Percentiles rank a stretch among this genome's conserved stretches.
Evolutionary conservation across 2,329 filamentous ascomycete genomes (phyloP).

Genomic region (Kalaharituber pfeilii): DNA sequence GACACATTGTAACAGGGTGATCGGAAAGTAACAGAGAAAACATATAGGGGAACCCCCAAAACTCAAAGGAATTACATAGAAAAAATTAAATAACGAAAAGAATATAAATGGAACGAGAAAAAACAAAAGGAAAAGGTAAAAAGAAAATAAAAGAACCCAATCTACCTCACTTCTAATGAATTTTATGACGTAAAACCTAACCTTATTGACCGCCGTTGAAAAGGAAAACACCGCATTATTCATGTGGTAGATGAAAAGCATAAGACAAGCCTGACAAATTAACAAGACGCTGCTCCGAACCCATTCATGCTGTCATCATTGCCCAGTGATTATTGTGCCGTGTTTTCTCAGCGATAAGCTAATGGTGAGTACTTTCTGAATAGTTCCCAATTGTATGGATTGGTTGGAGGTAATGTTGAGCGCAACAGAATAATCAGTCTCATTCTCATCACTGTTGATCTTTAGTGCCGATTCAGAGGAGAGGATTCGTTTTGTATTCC

Average conservation of each 20-base stretch:
- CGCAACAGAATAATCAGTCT: not conserved
- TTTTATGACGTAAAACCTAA: not conserved
- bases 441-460: not conserved
- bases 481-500: conserved; percentile 45
- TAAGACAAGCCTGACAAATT: not conserved
- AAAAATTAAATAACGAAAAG: conserved; percentile 2
- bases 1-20: no score
- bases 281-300: not conserved
- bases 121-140: conserved; percentile 1
- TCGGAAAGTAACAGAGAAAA: no score
- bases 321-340: not conserved
- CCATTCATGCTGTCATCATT: not conserved
- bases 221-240: not conserved
- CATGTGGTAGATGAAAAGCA: not conserved
- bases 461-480: conserved; percentile 33
- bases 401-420: not conserved
- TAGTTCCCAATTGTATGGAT: not conserved
- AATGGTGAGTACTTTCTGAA: not conserved
- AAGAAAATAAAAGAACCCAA: not conserved
- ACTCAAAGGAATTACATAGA: not conserved
- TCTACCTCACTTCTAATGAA: conserved; percentile 1
- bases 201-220: not conserved
- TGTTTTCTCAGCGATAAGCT: not conserved
- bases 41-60: no score
- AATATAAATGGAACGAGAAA: not conserved